Conservation (phyloP, 305 asterid genomes). For the Plantago rigida region DNA sequence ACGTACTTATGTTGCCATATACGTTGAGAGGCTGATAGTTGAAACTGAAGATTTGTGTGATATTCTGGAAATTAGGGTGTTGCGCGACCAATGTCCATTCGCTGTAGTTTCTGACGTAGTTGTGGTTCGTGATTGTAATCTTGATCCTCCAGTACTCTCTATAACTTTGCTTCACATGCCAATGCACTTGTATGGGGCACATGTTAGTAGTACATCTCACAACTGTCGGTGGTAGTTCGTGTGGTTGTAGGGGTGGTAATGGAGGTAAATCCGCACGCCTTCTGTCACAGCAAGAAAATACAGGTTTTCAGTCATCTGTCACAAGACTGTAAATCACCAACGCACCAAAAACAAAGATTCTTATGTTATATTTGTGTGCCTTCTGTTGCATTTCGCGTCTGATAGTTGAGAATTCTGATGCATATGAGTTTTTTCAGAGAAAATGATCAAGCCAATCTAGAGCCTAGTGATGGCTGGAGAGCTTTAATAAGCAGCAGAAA, state of each 20-base stretch:
- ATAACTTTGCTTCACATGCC: constrained; percentile 71
- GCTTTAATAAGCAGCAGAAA: no score
- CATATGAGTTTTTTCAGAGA: background rate
- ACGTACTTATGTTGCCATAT: constrained; percentile 57
- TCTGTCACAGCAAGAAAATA: background rate
- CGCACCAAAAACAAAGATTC: background rate
- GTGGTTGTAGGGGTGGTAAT: constrained; percentile 30
- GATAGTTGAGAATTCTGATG: background rate
- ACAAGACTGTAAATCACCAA: background rate
- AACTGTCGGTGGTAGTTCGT: constrained; percentile 37
- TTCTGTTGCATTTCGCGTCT: background rate
- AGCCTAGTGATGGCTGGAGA: background rate
- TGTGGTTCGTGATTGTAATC: constrained; percentile 50
- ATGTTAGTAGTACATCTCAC: constrained; percentile 51
- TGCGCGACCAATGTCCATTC: constrained; percentile 62
- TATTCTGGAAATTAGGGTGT: constrained; percentile 60
- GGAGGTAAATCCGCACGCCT: constrained; percentile 46
- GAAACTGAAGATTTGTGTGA: constrained; percentile 71
- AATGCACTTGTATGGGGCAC: constrained; percentile 77
- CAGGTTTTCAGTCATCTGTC: background rate
- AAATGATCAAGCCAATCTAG: background rate
- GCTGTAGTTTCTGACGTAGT: constrained; percentile 46
- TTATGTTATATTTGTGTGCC: background rate
- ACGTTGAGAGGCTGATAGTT: constrained; percentile 59
- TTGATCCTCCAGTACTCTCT: constrained; percentile 72